phyloP scores from a whole-genome alignment of 768 basidiomycete genomes.

The Candolleomyces eurysporus region DNA sequence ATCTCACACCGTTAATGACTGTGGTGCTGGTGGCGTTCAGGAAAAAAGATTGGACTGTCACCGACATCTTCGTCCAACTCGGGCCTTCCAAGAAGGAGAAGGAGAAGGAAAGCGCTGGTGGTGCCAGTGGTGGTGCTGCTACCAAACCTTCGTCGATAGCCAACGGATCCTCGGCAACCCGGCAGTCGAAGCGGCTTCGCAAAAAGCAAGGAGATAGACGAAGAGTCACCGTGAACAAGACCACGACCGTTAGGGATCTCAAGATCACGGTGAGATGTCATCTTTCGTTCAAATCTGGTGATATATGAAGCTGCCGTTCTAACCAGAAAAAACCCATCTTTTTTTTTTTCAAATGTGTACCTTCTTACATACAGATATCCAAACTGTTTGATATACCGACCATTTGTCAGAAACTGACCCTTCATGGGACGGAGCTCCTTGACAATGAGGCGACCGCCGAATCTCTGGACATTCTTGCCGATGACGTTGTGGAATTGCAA shows the following conservation, averaged over 20 bases:
- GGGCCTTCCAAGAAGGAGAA: neutral
- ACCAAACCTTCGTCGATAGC: constrained; percentile 25
- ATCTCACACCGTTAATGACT: neutral
- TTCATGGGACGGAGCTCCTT: constrained; percentile 58
- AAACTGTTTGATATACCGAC: constrained; percentile 65
- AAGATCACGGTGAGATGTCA: constrained; percentile 57
- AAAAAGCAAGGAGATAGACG: constrained; percentile 50
- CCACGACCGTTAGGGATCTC: constrained; percentile 74
- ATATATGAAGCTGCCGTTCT: too few relatives aligned
- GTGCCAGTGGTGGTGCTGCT: too few relatives aligned
- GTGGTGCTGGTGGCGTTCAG: constrained; percentile 26
- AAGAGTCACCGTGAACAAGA: constrained; percentile 56
- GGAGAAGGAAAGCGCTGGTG: constrained; percentile 2
- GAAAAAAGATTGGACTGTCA: constrained; percentile 53
- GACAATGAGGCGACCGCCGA: constrained; percentile 61
- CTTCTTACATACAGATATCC: constrained; percentile 46
- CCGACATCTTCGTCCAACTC: constrained; percentile 58
- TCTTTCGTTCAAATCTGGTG: neutral
- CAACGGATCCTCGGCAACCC: constrained; percentile 29
- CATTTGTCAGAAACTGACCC: constrained; percentile 72
- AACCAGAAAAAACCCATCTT: too few relatives aligned
- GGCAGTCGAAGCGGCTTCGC: constrained; percentile 73
- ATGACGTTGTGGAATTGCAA: constrained; percentile 65
- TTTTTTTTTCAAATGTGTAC: neutral
- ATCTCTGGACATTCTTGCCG: constrained; percentile 47